phyloP scores from a whole-genome alignment of 2,329 filamentous ascomycete genomes.

The Trichophyton equinum region DNA sequence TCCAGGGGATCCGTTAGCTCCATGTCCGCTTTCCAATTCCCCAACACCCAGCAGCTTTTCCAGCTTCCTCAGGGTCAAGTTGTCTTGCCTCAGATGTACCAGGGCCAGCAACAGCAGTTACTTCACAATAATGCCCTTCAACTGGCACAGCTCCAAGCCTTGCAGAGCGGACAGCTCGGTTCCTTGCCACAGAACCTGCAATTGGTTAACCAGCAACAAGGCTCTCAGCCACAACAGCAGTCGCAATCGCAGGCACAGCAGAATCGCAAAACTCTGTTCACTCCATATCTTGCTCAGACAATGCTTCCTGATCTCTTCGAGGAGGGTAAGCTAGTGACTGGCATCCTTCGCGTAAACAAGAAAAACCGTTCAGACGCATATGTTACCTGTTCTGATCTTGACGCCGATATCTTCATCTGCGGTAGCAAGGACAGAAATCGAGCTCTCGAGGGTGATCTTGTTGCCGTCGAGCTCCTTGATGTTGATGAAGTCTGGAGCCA shows the following conservation, averaged over 20 bases:
- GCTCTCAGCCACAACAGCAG: conserved; percentile 60
- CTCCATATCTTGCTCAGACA: conserved; percentile 90
- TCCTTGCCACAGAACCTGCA: conserved; percentile 40
- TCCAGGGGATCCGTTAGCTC: conserved; percentile 76
- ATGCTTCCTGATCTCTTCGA: conserved; percentile 79
- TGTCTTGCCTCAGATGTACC: conserved; percentile 70
- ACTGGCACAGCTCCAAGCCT: conserved; percentile 53
- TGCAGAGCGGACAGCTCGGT: conserved; percentile 68
- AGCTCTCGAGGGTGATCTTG: conserved; percentile 87
- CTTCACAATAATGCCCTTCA: conserved; percentile 57
- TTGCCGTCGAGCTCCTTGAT: conserved; percentile 89
- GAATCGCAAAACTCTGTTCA: conserved; percentile 95
- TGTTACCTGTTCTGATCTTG: conserved; percentile 84
- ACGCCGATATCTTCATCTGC: conserved; percentile 98
- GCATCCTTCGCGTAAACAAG: conserved; percentile 96
- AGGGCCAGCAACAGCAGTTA: conserved; percentile 59
- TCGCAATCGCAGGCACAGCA: conserved; percentile 56
- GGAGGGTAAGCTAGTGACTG: conserved; percentile 88
- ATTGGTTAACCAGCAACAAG: conserved; percentile 49
- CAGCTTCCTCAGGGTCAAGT: conserved; percentile 77
- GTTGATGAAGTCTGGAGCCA: conserved; percentile 98
- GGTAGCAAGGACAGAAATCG: conserved; percentile 98
- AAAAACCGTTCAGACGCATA: conserved; percentile 99
- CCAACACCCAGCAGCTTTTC: conserved; percentile 66
- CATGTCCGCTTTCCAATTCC: conserved; percentile 72